phyloP scores from a whole-genome alignment of 1,284 basidiomycete genomes.

The Ustilago curta region DNA sequence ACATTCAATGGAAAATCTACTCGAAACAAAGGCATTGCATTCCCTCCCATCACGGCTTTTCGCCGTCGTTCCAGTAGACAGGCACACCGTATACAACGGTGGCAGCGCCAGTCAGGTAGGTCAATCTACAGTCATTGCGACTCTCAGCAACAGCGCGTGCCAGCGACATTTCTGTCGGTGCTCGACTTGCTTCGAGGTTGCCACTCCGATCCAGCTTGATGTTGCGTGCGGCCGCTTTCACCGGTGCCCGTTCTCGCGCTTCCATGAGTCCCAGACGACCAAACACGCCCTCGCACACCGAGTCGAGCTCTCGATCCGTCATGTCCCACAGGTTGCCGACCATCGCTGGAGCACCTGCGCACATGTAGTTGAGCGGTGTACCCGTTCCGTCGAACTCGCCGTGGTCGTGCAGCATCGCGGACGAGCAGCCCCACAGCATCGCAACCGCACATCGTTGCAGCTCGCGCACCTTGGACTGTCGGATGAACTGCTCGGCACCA shows the following conservation, averaged over 20 bases:
- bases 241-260: constrained; percentile 46
- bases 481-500: constrained; percentile 92
- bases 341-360: constrained; percentile 93
- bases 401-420: constrained; percentile 85
- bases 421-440: constrained; percentile 99
- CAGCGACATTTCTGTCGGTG: constrained; percentile 72
- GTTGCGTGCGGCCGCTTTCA: constrained; percentile 28
- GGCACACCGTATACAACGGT: constrained; percentile 95
- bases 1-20: background rate
- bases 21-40: background rate
- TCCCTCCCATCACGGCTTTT: background rate
- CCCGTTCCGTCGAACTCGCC: constrained; percentile 92
- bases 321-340: constrained; percentile 98
- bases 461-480: constrained; percentile 80
- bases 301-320: constrained; percentile 96
- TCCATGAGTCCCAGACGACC: constrained; percentile 77
- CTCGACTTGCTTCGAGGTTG: constrained; percentile 27
- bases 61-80: constrained; percentile 57
- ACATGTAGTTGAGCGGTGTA: constrained; percentile 92
- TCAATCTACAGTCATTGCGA: constrained; percentile 84
- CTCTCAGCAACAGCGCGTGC: constrained; percentile 84
- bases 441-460: constrained; percentile 86
- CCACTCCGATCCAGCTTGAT: constrained; percentile 28
- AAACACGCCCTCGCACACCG: constrained; percentile 86
- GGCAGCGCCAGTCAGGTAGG: constrained; percentile 94